Conservation (phyloP, 2,329 filamentous ascomycete genomes). For the Penicillium sp. region DNA sequence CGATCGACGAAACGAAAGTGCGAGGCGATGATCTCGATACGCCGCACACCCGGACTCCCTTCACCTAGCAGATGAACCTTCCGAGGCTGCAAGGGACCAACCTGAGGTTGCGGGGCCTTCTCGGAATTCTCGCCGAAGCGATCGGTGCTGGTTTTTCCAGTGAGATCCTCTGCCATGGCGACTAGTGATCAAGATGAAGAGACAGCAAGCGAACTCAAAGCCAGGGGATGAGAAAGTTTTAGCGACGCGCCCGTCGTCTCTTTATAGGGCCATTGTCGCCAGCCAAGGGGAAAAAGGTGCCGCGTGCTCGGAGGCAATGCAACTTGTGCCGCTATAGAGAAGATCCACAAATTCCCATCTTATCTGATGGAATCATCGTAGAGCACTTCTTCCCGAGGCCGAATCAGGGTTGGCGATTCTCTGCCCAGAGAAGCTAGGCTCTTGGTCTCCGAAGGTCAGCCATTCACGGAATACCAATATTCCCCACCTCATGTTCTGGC, state of each 20-base stretch:
- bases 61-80: conserved; percentile 10
- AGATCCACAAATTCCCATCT: conserved; percentile 7
- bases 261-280: not conserved
- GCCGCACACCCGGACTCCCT: conserved; percentile 56
- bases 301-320: not conserved
- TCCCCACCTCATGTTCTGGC: conserved; percentile 7
- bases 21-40: conserved; percentile 59
- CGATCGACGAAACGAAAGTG: conserved; percentile 57
- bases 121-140: conserved; percentile 2
- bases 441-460: not conserved
- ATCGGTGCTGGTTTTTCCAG: not conserved
- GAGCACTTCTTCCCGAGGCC: not conserved
- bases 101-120: conserved; percentile 8
- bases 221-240: not conserved
- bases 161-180: not conserved
- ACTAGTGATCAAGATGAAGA: not conserved
- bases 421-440: not conserved
- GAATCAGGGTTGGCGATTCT: not conserved
- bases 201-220: not conserved
- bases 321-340: not conserved
- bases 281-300: conserved; percentile 5
- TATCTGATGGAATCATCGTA: conserved; percentile 8
- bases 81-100: not conserved
- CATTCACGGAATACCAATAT: not conserved
- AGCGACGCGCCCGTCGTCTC: not conserved